A percentile compares a stretch with the other conserved stretches of the same genome.
Conservation (phyloP, 768 basidiomycete species). For the Russula sp. region DNA sequence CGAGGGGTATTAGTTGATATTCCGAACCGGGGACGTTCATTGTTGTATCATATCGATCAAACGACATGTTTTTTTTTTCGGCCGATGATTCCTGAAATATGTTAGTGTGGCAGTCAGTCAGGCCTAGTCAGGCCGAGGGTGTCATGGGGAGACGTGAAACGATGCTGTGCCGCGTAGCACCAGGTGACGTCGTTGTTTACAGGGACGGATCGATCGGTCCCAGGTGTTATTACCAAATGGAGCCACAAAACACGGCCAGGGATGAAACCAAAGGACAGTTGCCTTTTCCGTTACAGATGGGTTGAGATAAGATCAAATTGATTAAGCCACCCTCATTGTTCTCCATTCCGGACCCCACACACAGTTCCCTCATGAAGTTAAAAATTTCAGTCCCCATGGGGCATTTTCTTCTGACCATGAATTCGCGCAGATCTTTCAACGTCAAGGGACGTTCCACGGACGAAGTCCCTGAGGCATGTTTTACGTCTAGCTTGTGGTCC, state of each 20-base stretch:
- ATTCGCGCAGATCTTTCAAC: constrained; percentile 65
- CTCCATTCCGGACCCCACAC: constrained; percentile 19
- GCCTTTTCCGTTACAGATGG: background rate
- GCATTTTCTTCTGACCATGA: constrained; percentile 52
- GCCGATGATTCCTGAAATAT: background rate
- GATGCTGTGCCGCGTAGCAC: background rate
- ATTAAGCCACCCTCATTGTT: constrained; percentile 3
- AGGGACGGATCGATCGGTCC: constrained; percentile 9
- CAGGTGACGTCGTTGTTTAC: constrained; percentile 13
- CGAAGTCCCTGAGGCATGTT: constrained; percentile 40
- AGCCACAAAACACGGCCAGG: background rate
- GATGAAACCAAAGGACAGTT: background rate
- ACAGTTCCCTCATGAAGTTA: constrained; percentile 32
- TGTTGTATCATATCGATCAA: constrained; percentile 15
- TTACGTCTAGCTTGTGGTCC: constrained; percentile 30
- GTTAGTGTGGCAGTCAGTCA: background rate
- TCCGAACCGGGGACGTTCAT: background rate
- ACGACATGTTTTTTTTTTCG: constrained; percentile 5
- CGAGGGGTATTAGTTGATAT: background rate
- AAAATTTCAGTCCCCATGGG: constrained; percentile 37
- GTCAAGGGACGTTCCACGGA: constrained; percentile 60
- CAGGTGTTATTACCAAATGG: constrained; percentile 3
- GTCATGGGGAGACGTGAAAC: background rate
- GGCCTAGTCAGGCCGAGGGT: background rate
- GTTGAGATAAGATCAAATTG: constrained; percentile 7